A percentile compares a stretch with the other conserved stretches of the same genome.
Conservation (phyloP, 306 rosid species). For the Rosa multiflora region DNA sequence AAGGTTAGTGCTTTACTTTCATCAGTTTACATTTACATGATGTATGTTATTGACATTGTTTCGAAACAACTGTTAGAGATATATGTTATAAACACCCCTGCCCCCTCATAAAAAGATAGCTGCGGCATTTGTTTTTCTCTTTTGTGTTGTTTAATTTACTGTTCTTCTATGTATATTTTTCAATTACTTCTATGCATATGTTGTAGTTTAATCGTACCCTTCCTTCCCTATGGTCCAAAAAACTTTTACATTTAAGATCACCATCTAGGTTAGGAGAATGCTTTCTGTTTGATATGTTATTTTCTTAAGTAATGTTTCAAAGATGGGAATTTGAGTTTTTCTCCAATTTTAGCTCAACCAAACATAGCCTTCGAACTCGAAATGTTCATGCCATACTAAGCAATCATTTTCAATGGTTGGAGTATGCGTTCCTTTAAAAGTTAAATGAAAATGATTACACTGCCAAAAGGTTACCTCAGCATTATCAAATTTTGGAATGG, state of each 20-base stretch:
- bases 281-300: no score
- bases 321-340: neutral
- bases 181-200: no score
- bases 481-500: neutral
- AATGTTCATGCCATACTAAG: neutral
- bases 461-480: neutral
- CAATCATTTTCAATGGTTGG: neutral
- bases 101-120: no score
- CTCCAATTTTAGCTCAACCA: neutral
- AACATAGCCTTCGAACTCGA: neutral
- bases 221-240: neutral
- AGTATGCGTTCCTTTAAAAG: neutral
- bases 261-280: neutral
- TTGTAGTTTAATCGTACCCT: neutral
- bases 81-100: no score
- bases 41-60: no score
- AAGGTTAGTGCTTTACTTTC: no score
- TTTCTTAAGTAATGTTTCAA: neutral
- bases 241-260: neutral
- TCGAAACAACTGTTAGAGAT: no score
- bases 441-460: neutral
- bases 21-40: no score
- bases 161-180: no score
- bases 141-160: no score
- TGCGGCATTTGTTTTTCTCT: no score